These are phyloP conservation scores for Neurospora sp. DNA, from an alignment of 495 filamentous ascomycete species.

Conservation along the genomic window DNA sequence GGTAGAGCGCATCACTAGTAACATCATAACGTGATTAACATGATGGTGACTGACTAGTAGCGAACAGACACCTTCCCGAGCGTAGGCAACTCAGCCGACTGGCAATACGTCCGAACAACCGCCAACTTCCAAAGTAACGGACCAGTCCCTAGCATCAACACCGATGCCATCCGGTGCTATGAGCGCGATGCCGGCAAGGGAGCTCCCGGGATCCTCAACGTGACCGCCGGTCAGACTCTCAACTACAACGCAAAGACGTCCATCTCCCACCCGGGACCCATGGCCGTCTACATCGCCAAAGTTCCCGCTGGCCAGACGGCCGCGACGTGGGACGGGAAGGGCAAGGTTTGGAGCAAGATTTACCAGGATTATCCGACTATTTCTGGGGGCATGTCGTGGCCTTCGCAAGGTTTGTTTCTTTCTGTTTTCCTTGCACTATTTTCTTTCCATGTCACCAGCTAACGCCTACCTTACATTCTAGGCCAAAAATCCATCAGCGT, in stretches of 20 bases:
- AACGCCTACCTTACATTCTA: background rate
- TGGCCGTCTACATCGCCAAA: constrained; percentile 45
- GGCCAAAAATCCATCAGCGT: constrained; percentile 30
- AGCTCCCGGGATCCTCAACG: constrained; percentile 27
- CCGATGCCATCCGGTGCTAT: constrained; percentile 41
- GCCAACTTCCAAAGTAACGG: constrained; percentile 44
- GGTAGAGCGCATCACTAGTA: background rate
- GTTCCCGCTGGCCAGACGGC: constrained; percentile 37
- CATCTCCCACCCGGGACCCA: constrained; percentile 42
- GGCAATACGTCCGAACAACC: constrained; percentile 40
- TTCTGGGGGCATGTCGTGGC: constrained; percentile 31
- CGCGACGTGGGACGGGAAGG: constrained; percentile 37
- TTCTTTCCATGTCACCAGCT: too few species aligned
- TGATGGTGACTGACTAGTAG: background rate
- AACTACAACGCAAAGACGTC: constrained; percentile 34
- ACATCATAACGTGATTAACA: too few species aligned
- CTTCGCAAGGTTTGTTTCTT: constrained; percentile 24
- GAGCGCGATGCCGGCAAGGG: constrained; percentile 30
- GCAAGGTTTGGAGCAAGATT: constrained; percentile 45
- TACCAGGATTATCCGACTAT: constrained; percentile 35
- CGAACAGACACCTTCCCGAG: constrained; percentile 21
- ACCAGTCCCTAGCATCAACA: constrained; percentile 40
- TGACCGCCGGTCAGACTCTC: constrained; percentile 36
- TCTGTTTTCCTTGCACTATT: background rate
- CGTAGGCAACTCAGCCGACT: constrained; percentile 27